Evolutionary conservation across 2,329 filamentous ascomycete genomes (phyloP).

Genomic region (Aspergillus sp.): DNA sequence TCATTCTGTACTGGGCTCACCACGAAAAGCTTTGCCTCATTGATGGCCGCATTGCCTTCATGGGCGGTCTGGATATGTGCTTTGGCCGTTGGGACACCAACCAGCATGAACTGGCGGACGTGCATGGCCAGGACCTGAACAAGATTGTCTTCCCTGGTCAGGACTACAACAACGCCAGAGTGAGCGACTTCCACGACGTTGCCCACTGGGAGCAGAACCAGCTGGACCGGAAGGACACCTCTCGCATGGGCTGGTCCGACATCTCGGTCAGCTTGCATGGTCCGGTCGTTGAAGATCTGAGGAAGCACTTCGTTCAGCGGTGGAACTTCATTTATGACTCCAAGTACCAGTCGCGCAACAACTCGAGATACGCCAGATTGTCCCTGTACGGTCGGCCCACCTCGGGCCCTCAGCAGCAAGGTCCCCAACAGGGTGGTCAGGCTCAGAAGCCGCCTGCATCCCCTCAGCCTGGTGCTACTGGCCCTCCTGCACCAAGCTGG

Average conservation of each 20-base stretch:
- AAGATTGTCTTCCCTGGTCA: slow-evolving; percentile 82
- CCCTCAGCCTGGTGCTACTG: slow-evolving; percentile 6
- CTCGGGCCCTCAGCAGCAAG: slow-evolving; percentile 24
- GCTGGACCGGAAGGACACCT: slow-evolving; percentile 74
- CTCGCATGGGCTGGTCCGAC: slow-evolving; percentile 92
- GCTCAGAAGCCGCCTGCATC: not conserved
- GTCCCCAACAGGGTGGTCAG: slow-evolving; percentile 20
- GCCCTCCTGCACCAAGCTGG: slow-evolving; percentile 7
- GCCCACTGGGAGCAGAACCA: slow-evolving; percentile 82
- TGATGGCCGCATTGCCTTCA: slow-evolving; percentile 78
- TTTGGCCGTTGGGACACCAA: slow-evolving; percentile 90
- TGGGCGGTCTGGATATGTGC: slow-evolving; percentile 87
- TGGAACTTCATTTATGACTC: slow-evolving; percentile 90
- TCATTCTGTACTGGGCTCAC: slow-evolving; percentile 88
- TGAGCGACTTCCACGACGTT: slow-evolving; percentile 80
- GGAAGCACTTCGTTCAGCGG: slow-evolving; percentile 76
- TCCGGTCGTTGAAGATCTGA: slow-evolving; percentile 72
- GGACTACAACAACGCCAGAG: slow-evolving; percentile 86
- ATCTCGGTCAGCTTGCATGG: slow-evolving; percentile 76
- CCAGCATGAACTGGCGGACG: slow-evolving; percentile 81
- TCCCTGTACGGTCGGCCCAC: slow-evolving; percentile 36
- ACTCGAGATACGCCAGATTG: slow-evolving; percentile 51
- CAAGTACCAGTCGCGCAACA: slow-evolving; percentile 69
- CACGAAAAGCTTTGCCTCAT: slow-evolving; percentile 88
- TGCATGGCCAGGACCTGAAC: slow-evolving; percentile 75